Evolutionary conservation across 768 basidiomycete genomes (phyloP).

Genomic region (Leccinum ochraceum): DNA sequence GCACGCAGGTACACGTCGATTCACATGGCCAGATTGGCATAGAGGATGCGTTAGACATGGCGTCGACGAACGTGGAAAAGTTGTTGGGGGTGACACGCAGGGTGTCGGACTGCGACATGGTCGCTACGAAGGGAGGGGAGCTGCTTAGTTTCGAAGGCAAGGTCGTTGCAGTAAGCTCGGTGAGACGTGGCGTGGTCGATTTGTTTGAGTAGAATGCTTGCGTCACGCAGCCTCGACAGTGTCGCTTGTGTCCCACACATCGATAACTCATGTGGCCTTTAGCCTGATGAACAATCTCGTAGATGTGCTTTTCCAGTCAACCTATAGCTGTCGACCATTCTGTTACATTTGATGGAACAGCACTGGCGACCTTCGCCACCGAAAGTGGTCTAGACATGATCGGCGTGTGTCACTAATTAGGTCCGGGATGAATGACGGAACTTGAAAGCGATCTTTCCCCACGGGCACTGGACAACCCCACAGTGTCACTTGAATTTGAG

Average conservation of each 20-base stretch:
- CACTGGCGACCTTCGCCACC: no score
- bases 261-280: no score
- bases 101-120: constrained; percentile 35
- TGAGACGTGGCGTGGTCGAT: constrained; percentile 36
- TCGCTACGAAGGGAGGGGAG: constrained; percentile 42
- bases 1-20: constrained; percentile 34
- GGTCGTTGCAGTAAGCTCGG: constrained; percentile 44
- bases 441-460: no score
- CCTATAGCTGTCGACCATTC: no score
- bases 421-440: no score
- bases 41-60: constrained; percentile 41
- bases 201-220: constrained; percentile 28
- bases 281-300: neutral
- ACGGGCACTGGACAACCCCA: no score
- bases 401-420: no score
- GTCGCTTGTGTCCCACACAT: neutral
- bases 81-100: constrained; percentile 38
- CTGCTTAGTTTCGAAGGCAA: constrained; percentile 46
- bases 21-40: constrained; percentile 42
- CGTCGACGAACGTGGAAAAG: constrained; percentile 43
- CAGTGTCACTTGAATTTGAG: no score
- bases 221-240: neutral
- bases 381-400: no score
- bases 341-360: no score
- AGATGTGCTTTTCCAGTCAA: neutral